Conservation (phyloP, 371 early-diverging fungal species). For the Lichtheimia ornata region DNA sequence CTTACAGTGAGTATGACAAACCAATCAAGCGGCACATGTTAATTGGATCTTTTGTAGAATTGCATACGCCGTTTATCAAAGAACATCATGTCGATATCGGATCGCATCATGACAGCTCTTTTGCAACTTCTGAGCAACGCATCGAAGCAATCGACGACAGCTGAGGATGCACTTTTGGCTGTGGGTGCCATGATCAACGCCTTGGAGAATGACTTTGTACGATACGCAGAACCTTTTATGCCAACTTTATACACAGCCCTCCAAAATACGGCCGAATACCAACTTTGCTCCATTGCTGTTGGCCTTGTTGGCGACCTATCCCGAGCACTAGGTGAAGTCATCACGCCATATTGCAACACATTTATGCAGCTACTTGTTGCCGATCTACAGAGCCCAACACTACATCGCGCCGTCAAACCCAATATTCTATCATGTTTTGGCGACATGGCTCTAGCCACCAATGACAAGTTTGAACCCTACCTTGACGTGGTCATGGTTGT, state of each 20-base stretch:
- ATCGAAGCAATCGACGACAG: constrained; percentile 76
- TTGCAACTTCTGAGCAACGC: constrained; percentile 66
- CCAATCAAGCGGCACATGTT: too few relatives aligned
- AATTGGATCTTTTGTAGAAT: constrained; percentile 29
- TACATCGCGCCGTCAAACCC: constrained; percentile 89
- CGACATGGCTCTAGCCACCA: constrained; percentile 95
- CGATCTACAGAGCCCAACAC: constrained; percentile 67
- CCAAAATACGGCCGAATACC: constrained; percentile 87
- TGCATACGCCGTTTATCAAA: constrained; percentile 81
- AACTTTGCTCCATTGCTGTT: constrained; percentile 87
- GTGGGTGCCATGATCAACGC: constrained; percentile 83
- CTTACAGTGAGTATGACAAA: constrained; percentile 53
- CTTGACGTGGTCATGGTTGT: constrained; percentile 81
- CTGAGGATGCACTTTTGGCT: constrained; percentile 90
- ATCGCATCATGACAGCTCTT: constrained; percentile 81
- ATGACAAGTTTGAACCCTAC: constrained; percentile 84
- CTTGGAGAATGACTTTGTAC: constrained; percentile 73
- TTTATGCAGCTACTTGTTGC: constrained; percentile 84
- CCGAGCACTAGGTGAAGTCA: constrained; percentile 77
- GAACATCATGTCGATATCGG: constrained; percentile 79
- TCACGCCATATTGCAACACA: constrained; percentile 73
- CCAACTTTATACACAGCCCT: constrained; percentile 82
- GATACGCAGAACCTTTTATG: constrained; percentile 85
- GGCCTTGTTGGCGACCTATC: constrained; percentile 94
- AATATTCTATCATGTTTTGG: constrained; percentile 94